Percentiles rank a stretch among this genome's conserved stretches.
phyloP scores from a whole-genome alignment of 352 stramenopile genomes.

The Phytophthora cajani region DNA sequence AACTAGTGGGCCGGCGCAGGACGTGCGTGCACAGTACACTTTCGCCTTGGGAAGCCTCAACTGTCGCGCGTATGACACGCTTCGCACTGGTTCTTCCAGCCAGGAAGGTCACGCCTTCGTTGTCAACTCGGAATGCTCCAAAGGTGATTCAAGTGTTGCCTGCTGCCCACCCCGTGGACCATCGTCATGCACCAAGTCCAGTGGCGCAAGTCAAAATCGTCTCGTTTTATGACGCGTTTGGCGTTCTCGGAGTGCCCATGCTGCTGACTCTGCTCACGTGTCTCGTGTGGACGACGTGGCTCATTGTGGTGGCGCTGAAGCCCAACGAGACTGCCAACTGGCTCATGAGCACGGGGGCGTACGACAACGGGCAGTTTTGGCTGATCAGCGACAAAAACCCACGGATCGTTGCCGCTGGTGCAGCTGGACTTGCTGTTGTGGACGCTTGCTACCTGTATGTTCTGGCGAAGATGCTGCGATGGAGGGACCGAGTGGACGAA shows the following conservation, averaged over 20 bases:
- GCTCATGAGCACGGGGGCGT: slow-evolving; percentile 51
- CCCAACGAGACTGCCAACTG: slow-evolving; percentile 48
- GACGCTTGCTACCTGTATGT: slow-evolving; percentile 32
- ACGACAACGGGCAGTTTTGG: slow-evolving; percentile 61
- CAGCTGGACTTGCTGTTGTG: slow-evolving; percentile 36
- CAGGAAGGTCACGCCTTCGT: not conserved
- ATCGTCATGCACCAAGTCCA: not conserved
- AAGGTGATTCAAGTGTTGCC: too few relatives aligned
- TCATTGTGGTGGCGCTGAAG: slow-evolving; percentile 42
- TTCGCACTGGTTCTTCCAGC: not conserved
- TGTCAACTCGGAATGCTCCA: not conserved
- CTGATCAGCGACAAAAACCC: slow-evolving; percentile 27
- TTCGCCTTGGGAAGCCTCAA: not conserved
- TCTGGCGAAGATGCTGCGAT: slow-evolving; percentile 36
- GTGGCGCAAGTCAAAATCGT: not conserved
- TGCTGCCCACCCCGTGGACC: not conserved
- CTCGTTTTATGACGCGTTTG: slow-evolving; percentile 4
- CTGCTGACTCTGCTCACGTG: slow-evolving; percentile 29
- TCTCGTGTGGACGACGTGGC: slow-evolving; percentile 39
- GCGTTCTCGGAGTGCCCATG: slow-evolving; percentile 19
- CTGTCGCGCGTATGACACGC: not conserved
- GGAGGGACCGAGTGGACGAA: slow-evolving; percentile 21
- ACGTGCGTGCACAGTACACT: not conserved
- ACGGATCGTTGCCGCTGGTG: slow-evolving; percentile 13
- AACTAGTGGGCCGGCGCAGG: not conserved